Evolutionary conservation across 495 filamentous ascomycete species (phyloP).

Genomic region (Trypethelium eluteriae): DNA sequence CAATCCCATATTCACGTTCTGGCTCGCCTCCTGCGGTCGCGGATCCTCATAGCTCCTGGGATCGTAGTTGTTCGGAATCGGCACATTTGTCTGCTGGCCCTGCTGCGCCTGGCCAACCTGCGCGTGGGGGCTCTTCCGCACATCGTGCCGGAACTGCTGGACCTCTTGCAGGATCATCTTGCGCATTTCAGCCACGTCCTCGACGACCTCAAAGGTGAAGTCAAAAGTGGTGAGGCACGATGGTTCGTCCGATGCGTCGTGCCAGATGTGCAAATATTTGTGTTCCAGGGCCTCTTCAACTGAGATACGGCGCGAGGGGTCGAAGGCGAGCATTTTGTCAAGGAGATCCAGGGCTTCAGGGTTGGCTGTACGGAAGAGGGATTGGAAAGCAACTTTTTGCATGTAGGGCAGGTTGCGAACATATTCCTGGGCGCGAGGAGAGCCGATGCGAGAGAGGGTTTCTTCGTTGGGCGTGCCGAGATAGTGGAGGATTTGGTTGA

Average conservation of each 20-base stretch:
- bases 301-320: conserved; percentile 80
- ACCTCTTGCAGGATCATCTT: conserved; percentile 97
- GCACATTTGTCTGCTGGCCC: conserved; percentile 50
- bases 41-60: conserved; percentile 79
- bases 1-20: conserved; percentile 51
- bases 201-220: conserved; percentile 94
- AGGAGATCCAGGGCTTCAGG: conserved; percentile 91
- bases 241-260: conserved; percentile 93
- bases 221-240: conserved; percentile 88
- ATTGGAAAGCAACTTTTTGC: conserved; percentile 81
- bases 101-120: conserved; percentile 45
- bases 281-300: conserved; percentile 94
- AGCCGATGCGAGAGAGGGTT: conserved; percentile 88
- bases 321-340: conserved; percentile 94
- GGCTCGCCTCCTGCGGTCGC: conserved; percentile 67
- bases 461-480: conserved; percentile 94
- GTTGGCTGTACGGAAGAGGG: conserved; percentile 90
- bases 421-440: conserved; percentile 93
- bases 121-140: conserved; percentile 50
- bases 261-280: conserved; percentile 94
- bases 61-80: conserved; percentile 62
- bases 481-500: conserved; percentile 98
- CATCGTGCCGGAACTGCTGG: conserved; percentile 63
- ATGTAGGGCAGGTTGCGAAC: conserved; percentile 96
- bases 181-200: conserved; percentile 88